Percentiles rank a stretch among this genome's conserved stretches.
Evolutionary conservation across 2,329 filamentous ascomycete genomes (phyloP).

Genomic region (Achaetomium macrosporum): DNA sequence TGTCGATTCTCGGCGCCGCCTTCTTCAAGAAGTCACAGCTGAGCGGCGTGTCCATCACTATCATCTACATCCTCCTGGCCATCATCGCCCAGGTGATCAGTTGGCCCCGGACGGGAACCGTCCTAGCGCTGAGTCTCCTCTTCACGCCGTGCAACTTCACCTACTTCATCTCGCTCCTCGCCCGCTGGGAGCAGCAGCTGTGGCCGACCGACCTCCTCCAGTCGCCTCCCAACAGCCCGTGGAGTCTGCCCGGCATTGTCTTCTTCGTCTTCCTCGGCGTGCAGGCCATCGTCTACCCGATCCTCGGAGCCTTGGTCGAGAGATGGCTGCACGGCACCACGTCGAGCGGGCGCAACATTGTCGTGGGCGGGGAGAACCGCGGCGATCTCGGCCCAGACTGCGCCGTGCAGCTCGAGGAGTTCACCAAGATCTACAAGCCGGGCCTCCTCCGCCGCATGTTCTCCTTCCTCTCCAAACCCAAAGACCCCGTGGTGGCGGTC

Average conservation of each 20-base stretch:
- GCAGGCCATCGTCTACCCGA: slow-evolving; percentile 71
- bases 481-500: slow-evolving; percentile 73
- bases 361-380: slow-evolving; percentile 30
- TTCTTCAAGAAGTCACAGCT: slow-evolving; percentile 86
- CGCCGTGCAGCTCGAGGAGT: slow-evolving; percentile 64
- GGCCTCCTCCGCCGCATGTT: slow-evolving; percentile 53
- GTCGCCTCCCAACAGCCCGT: slow-evolving; percentile 59
- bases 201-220: slow-evolving; percentile 55
- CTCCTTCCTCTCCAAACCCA: slow-evolving; percentile 40
- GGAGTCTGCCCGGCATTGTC: slow-evolving; percentile 64
- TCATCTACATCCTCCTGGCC: slow-evolving; percentile 67
- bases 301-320: slow-evolving; percentile 71
- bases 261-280: slow-evolving; percentile 73
- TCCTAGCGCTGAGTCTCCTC: slow-evolving; percentile 64
- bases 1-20: slow-evolving; percentile 72
- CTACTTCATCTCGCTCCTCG: slow-evolving; percentile 69
- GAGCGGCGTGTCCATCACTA: slow-evolving; percentile 72
- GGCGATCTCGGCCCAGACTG: slow-evolving; percentile 31
- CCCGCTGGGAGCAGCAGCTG: slow-evolving; percentile 65
- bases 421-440: slow-evolving; percentile 74
- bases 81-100: slow-evolving; percentile 74
- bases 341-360: slow-evolving; percentile 52
- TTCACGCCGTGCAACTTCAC: slow-evolving; percentile 88
- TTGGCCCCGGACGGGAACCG: slow-evolving; percentile 54
- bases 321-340: slow-evolving; percentile 69